Base-by-base conservation (phyloP, 1,284 basidiomycete genomes). In the Singerocomus inundabilis region DNA sequence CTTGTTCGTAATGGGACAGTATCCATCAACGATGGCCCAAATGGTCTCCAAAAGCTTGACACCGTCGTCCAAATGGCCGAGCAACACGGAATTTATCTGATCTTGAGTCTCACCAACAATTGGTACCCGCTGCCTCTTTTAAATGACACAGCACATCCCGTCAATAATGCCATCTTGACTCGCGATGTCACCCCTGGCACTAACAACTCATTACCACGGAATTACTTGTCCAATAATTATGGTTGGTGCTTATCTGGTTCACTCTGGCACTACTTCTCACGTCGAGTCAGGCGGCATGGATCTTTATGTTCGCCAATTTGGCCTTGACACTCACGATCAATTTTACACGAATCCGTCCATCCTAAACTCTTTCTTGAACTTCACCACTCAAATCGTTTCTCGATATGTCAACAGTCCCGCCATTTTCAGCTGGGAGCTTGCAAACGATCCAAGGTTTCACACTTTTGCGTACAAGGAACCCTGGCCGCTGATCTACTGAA, bases 91-190 rank as follows among this genome's bases (percentile, higher is more conserved):
- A 70, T 88, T 44, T 82, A 81, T 52, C 49, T 88, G 32, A 70
- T 84, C 25, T 59, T 85, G 13, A 78, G 84, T 18, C 77, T 88
- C 53, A 84, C 84, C 18, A 88, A 88, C 59, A 88, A 88, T 56
- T 88, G 85, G 84, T 76, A 76, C 55, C 80, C 78, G 0, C 56
- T 49, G 11, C 60, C 55, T 44, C 54, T 47, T 33, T 52, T 36
- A 46, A 61, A 50, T 48, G 56, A 4, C 41, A 57, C 58, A 26
- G 43, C 11, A 16, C 42, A 43, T 7, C 56, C 48, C 48, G 44
- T 46, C 45, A 49, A 52, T 33, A 63, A 46, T 39, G 52, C 46
- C 48, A 49, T 57, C 50, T 34, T 52, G 49, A 44, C 48, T 46
- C 55, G 72, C 33, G 73, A 74, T 58, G 62, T 70, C 6, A 69